Base-by-base conservation (phyloP, 2,329 filamentous ascomycete genomes). In the Paraphaeosphaeria minitans region DNA sequence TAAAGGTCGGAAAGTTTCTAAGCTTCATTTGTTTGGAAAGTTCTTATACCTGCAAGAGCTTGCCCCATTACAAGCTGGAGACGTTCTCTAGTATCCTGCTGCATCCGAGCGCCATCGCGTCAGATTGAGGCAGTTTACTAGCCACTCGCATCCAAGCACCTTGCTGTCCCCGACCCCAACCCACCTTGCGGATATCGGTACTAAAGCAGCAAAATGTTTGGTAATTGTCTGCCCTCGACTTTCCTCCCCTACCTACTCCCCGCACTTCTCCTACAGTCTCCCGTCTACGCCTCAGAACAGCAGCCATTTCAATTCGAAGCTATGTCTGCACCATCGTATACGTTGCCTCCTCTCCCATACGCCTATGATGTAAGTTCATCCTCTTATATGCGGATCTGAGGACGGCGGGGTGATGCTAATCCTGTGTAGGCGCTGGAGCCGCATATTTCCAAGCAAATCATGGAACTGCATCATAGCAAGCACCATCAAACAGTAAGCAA, bases 391-490 rank as follows among this genome's bases (percentile, higher is more conserved):
- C 6, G 5, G 10, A 19, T 22, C 5, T n/a, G 13, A 21, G 5
- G 22, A 41, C 33, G 48, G 35, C 13, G 21, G 31, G 21, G 21
- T 41, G n/a, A 19, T 56, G 42, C 62, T 70, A 37, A 71, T 31
- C 8, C n/a, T 46, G 19, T 21, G 31, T 63, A 90, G 86, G 89
- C 88, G 35, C 81, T 91, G 51, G 88, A 91, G 75, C 89, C 89
- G 10, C 84, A 87, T 78, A 92, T 93, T 80, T 91, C 89, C 35
- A 82, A 81, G 66, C 85, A 92, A 75, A 93, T 92, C 76, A 93
- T 93, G 90, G 86, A 90, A 77, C 84, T 93, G 52, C 90, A 93
- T 76, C 89, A 93, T 79, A 80, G 81, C 76, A 92, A 91, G 79
- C 90, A 93, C 76, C 90, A 93, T 77, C 87, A 91, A 72, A 84